These are phyloP conservation scores for Trichoderma sp. DNA, from an alignment of 2,329 filamentous ascomycete species.

Conservation along the genomic window DNA sequence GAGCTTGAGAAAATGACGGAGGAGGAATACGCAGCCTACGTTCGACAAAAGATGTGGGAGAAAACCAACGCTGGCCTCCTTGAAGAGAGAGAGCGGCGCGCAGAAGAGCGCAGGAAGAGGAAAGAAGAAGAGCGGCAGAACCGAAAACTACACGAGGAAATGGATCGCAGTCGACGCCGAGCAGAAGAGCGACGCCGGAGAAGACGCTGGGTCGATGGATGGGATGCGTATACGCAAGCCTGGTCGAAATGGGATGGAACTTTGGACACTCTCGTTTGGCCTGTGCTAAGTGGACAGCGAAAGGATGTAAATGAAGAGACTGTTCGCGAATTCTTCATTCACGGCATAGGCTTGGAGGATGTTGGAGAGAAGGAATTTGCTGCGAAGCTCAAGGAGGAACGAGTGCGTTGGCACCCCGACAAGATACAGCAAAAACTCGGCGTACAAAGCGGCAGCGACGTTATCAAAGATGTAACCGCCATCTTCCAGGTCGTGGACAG, in stretches of 20 bases:
- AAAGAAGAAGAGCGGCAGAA: constrained; percentile 51
- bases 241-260: constrained; percentile 60
- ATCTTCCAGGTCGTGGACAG: constrained; percentile 89
- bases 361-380: constrained; percentile 47
- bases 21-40: constrained; percentile 85
- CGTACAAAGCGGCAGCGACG: constrained; percentile 64
- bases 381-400: constrained; percentile 70
- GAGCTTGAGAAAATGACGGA: constrained; percentile 83
- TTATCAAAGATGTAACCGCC: constrained; percentile 78
- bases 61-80: constrained; percentile 81
- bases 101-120: constrained; percentile 52
- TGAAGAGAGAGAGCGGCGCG: constrained; percentile 67
- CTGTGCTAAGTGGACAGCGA: constrained; percentile 58
- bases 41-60: constrained; percentile 92
- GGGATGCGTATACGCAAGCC: constrained; percentile 60
- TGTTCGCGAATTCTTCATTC: constrained; percentile 68
- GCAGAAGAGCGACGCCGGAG: constrained; percentile 61
- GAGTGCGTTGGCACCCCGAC: constrained; percentile 94
- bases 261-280: constrained; percentile 62
- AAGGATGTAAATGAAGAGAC: constrained; percentile 56
- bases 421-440: constrained; percentile 92
- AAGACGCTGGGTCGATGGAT: constrained; percentile 57
- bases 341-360: constrained; percentile 43
- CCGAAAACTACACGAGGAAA: constrained; percentile 56
- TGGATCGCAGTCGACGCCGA: constrained; percentile 66